phyloP scores from a whole-genome alignment of 306 rosid genomes.

The Cicer chorassanicum region DNA sequence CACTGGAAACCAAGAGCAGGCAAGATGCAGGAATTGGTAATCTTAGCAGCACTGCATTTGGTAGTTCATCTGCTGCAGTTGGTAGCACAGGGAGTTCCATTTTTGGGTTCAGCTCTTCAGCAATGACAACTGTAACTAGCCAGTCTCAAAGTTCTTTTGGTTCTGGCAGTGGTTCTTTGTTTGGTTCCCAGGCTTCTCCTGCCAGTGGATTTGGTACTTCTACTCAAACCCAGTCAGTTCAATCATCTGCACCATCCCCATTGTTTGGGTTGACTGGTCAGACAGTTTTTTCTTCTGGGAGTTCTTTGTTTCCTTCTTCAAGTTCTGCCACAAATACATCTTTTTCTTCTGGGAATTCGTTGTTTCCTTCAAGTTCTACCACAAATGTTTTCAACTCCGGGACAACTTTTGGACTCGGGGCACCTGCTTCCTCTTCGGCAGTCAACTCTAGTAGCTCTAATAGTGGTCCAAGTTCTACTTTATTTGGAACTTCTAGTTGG shows the following conservation, averaged over 20 bases:
- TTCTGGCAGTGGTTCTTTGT: slow-evolving; percentile 43
- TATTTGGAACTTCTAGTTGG: slow-evolving; percentile 60
- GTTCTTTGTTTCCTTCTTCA: slow-evolving; percentile 56
- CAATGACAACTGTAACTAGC: slow-evolving; percentile 54
- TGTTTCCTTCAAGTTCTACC: slow-evolving; percentile 60
- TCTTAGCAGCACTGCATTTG: slow-evolving; percentile 48
- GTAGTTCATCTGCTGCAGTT: slow-evolving; percentile 51
- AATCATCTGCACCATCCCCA: slow-evolving; percentile 56
- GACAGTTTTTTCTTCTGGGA: slow-evolving; percentile 58
- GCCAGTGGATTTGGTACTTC: slow-evolving; percentile 55
- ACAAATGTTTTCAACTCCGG: slow-evolving; percentile 51
- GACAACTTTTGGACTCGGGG: slow-evolving; percentile 45
- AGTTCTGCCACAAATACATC: slow-evolving; percentile 51
- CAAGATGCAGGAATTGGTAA: slow-evolving; percentile 55
- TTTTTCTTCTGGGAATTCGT: slow-evolving; percentile 62
- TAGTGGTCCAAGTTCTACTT: slow-evolving; percentile 52
- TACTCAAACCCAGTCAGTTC: slow-evolving; percentile 58
- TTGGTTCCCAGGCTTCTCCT: slow-evolving; percentile 50
- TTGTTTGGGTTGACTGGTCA: slow-evolving; percentile 58
- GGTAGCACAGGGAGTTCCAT: slow-evolving; percentile 53
- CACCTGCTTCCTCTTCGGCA: slow-evolving; percentile 58
- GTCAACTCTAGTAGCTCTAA: slow-evolving; percentile 58
- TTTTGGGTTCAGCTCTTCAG: slow-evolving; percentile 62
- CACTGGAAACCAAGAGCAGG: slow-evolving; percentile 50
- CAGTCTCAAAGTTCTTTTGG: slow-evolving; percentile 51